These are phyloP conservation scores for Suillus lakei DNA, from an alignment of 768 basidiomycete species.

Conservation along the genomic window DNA sequence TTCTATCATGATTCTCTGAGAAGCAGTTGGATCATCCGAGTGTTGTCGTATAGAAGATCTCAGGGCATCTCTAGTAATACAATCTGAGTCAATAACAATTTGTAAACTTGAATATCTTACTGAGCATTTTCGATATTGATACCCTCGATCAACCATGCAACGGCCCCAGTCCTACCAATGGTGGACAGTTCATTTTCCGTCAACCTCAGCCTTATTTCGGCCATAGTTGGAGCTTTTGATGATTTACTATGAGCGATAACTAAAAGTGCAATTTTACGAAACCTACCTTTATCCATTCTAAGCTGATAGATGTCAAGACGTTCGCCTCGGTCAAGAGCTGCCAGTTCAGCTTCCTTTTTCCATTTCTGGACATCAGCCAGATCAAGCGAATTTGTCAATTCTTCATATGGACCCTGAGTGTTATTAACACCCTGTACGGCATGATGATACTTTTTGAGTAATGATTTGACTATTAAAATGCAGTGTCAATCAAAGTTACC, in stretches of 20 bases:
- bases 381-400: background rate
- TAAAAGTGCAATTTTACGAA: background rate
- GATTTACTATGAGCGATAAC: background rate
- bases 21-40: background rate
- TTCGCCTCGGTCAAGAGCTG: background rate
- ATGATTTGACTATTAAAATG: background rate
- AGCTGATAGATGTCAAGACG: slow-evolving; percentile 8
- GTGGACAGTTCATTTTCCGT: background rate
- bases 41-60: background rate
- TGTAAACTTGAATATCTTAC: background rate
- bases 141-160: slow-evolving; percentile 11
- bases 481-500: background rate
- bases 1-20: slow-evolving; percentile 4
- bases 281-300: slow-evolving; percentile 10
- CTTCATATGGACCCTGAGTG: slow-evolving; percentile 7
- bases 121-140: slow-evolving; percentile 13
- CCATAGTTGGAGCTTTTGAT: slow-evolving; percentile 6
- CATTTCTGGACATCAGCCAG: background rate
- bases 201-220: slow-evolving; percentile 3
- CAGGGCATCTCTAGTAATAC: slow-evolving; percentile 7
- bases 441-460: slow-evolving; percentile 1
- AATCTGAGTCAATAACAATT: background rate
- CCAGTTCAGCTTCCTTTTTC: background rate
- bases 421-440: slow-evolving; percentile 3
- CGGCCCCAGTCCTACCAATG: background rate